Evolutionary conservation across 2,329 filamentous ascomycete species (phyloP).

Genomic region (Neophaeococcomyces mojaviensis): DNA sequence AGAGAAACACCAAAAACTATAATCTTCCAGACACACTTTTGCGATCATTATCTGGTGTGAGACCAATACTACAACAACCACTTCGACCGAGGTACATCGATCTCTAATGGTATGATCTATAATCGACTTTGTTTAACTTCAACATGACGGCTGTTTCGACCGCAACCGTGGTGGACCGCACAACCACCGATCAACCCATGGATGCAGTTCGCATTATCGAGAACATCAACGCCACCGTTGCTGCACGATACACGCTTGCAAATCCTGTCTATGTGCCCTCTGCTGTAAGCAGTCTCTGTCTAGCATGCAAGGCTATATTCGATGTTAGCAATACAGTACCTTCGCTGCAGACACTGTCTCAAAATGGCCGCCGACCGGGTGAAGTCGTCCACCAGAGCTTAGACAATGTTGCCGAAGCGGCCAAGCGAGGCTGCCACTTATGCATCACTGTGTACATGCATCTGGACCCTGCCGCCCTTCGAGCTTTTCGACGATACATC

Average conservation of each 20-base stretch:
- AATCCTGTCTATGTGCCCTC: background rate
- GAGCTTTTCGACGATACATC: constrained; percentile 12
- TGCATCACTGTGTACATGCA: constrained; percentile 23
- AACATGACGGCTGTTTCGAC: constrained; percentile 6
- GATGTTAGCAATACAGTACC: constrained; percentile 3
- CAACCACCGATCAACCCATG: background rate
- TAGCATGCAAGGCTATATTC: constrained; percentile 20
- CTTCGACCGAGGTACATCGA: background rate
- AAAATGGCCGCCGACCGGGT: constrained; percentile 3
- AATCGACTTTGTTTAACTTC: background rate
- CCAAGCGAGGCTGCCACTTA: constrained; percentile 20
- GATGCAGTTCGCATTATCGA: constrained; percentile 4
- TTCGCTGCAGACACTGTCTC: background rate
- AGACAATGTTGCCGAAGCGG: constrained; percentile 18
- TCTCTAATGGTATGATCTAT: background rate
- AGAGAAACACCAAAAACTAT: no score
- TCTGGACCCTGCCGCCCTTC: constrained; percentile 21
- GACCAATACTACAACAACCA: background rate
- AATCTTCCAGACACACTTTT: no score
- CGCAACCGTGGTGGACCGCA: background rate
- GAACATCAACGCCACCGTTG: constrained; percentile 8
- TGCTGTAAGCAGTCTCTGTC: constrained; percentile 16
- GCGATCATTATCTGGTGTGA: background rate
- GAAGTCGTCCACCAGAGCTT: constrained; percentile 21
- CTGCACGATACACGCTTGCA: constrained; percentile 5